Percentiles rank a stretch among this genome's conserved stretches.
Conservation (phyloP, 345 rosid genomes). For the Eucalyptus microcorys region DNA sequence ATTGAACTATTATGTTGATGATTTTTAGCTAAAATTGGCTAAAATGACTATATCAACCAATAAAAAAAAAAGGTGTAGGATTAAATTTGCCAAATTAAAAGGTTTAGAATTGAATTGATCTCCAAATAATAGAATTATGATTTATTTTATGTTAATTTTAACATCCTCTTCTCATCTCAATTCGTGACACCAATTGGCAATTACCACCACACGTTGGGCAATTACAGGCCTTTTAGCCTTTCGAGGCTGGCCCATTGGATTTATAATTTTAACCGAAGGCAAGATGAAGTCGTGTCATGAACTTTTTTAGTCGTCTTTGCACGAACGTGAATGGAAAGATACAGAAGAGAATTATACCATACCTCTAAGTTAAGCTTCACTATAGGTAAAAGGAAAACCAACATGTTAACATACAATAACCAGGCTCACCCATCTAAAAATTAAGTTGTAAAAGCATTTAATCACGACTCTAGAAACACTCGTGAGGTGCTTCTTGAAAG, state of each 20-base stretch:
- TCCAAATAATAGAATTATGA: background rate
- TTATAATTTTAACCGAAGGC: background rate
- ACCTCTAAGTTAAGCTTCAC: background rate
- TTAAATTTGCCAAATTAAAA: no score
- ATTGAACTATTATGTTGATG: accelerated
- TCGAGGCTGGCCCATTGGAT: background rate
- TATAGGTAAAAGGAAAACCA: background rate
- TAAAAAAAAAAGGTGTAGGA: accelerated
- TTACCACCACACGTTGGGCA: background rate
- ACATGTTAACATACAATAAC: background rate
- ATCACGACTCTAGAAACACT: background rate
- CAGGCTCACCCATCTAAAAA: background rate
- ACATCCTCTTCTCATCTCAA: background rate
- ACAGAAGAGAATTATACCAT: background rate
- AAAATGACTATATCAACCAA: no score
- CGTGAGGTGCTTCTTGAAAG: background rate
- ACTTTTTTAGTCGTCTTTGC: background rate
- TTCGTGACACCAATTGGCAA: background rate
- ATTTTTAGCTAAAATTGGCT: no score
- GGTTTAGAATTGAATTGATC: accelerated
- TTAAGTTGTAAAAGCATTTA: background rate
- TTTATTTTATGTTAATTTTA: no score
- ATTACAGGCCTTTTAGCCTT: background rate
- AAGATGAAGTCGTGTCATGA: background rate
- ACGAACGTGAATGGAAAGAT: background rate